Evolutionary conservation across 139 green algal genomes (phyloP).

Genomic region (Chlamydomonas sp.): DNA sequence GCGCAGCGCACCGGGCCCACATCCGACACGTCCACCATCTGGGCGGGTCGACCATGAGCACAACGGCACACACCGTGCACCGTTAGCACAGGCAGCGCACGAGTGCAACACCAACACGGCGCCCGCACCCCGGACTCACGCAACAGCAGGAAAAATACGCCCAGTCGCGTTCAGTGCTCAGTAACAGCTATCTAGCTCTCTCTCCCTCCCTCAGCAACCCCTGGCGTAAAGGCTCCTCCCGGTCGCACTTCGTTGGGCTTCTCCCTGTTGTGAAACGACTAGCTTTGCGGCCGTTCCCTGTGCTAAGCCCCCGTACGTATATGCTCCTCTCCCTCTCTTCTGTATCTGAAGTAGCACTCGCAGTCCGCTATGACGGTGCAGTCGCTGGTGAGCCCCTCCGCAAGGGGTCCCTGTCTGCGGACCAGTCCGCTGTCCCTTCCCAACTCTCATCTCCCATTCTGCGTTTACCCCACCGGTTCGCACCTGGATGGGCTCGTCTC

Average conservation of each 20-base stretch:
- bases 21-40: slow-evolving; percentile 89
- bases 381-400: not conserved
- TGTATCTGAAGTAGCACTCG: too few species aligned
- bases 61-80: too few species aligned
- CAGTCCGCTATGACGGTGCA: too few species aligned
- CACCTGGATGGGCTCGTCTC: slow-evolving; percentile 73
- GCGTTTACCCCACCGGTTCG: too few species aligned
- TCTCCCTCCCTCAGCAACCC: not conserved
- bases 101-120: too few species aligned
- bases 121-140: not conserved
- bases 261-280: too few species aligned
- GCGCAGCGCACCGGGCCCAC: slow-evolving; percentile 84
- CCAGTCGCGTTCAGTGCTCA: too few species aligned
- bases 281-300: too few species aligned
- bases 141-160: not conserved
- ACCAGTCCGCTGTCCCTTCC: not conserved
- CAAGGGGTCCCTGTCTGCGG: not conserved
- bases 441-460: not conserved
- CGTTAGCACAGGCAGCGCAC: too few species aligned
- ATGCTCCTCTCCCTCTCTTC: not conserved
- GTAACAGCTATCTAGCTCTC: too few species aligned
- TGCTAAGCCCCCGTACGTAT: not conserved
- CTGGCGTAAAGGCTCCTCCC: too few species aligned
- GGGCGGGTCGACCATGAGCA: not conserved
- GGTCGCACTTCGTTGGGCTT: too few species aligned